Base-by-base conservation (phyloP, 495 filamentous ascomycete species). In the Ramalina peruviana region DNA sequence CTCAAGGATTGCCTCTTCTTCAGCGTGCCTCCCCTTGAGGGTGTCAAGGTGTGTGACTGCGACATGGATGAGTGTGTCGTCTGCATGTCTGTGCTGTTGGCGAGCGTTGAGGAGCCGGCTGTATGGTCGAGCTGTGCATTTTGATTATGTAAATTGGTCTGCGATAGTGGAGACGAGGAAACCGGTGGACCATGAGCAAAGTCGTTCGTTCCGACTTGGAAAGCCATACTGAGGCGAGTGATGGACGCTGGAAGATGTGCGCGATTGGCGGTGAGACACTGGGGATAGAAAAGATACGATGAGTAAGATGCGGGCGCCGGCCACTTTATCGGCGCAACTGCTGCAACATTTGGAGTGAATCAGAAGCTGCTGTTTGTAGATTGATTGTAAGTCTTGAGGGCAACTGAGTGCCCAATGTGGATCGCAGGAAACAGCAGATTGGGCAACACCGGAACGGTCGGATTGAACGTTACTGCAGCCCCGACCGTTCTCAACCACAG, bases 1-100 rank as follows among this genome's bases (percentile, higher is more conserved):
- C 79, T 80, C 37, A 96, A 55, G 7, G 88, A 93, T 5, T 70
- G 70, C 66, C 85, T 87, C 73, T 97, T 96, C 65, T 83, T 87
- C 54, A 97, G 67, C 2, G 88, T 94, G 41, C 83, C 80, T 40
- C 81, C 74, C 42, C 88, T 72, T 40, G 85, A 81, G 15, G 85
- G 72, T 27, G 70, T 71, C 45, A 71, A 55, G 42, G 72, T 72
- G 16, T 69, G 64, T 47, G 62, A 60, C 38, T 67, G 65, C 47
- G 76, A 72, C 68, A 78, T 63, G 60, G 71, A 60, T 58, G 83
- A 79, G 50, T 61, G 65, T 37, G 70, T 70, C 6, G 73, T 68
- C 43, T 71, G 72, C 48, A 72, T 48, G 36, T 57, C 52, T 30
- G 7, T 39, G 23, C 30, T 43, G 27, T 46, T 52, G 19, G 45